Base-by-base conservation (phyloP, 306 rosid genomes). In the Cajanus cajan region DNA sequence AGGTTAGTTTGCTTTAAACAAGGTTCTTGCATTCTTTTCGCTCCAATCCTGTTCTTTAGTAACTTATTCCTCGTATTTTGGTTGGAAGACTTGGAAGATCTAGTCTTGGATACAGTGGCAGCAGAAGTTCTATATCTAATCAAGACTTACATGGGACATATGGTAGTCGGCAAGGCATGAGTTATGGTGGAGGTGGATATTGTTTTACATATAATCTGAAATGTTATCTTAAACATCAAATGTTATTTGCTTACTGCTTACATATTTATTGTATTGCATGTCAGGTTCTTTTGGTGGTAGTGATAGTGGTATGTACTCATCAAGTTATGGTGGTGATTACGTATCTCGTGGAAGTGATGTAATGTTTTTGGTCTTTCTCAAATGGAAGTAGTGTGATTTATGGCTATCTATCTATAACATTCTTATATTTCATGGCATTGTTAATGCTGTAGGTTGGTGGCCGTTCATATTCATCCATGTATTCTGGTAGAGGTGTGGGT, bases 291-390 rank as follows among this genome's bases (percentile, higher is more conserved):
- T 78, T 74, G 89, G 90, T 34, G 76, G 90, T 43, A 84, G 87
- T 86, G 97, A 90, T 15, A 90, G 94, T 74, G 97, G 89, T 68
- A 55, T 89, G 85, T 91, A 96, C 85, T 90, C 99, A 41, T 91
- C 99, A 64, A 90, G 93, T 78, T 89, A 93, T 91, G 94, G 90
- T 71, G 87, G 88, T 24, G 97, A 93, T 68, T 93, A 90, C 65
- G 58, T 86, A 54, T 54, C 96, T 59, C 99, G 96, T 64, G 97
- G 90, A 41, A 86, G 87, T 87, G 95, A 93, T 87, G 99, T 95
- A 82, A 92, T 83, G 90, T 25, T 68, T 41, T 59, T 74, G 12
- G 24, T 78, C 70, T 70, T 31, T 40, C 78, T 68, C 72, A 69
- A 19, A 36, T 63, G 19, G 61, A 68, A 19, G 16, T 51, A 66